Conservation (phyloP, 2,329 filamentous ascomycete genomes). For the Paracamarosporium sp. region DNA sequence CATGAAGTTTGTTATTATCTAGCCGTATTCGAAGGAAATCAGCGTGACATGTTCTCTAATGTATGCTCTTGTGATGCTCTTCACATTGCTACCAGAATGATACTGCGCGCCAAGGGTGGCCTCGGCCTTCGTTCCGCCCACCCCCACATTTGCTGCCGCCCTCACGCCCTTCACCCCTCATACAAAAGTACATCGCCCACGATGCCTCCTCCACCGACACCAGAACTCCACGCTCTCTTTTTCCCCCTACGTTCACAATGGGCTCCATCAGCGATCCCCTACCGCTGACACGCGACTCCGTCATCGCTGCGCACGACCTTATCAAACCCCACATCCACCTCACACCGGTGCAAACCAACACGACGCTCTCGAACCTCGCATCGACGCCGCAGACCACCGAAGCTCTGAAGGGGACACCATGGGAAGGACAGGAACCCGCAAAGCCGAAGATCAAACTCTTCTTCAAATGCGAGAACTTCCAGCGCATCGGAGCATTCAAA, state of each 20-base stretch:
- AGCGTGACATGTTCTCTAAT: too few relatives aligned
- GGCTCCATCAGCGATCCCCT: constrained; percentile 43
- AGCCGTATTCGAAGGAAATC: too few relatives aligned
- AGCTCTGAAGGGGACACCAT: constrained; percentile 63
- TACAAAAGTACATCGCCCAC: neutral
- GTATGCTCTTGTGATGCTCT: too few relatives aligned
- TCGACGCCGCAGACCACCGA: constrained; percentile 69
- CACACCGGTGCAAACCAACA: constrained; percentile 83
- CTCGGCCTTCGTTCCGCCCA: neutral
- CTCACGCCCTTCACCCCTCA: neutral
- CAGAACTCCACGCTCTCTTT: neutral
- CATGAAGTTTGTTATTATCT: too few relatives aligned
- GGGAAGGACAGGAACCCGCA: constrained; percentile 64
- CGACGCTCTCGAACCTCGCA: constrained; percentile 75
- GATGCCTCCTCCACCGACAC: too few relatives aligned
- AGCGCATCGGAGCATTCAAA: constrained; percentile 93
- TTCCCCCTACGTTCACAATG: neutral
- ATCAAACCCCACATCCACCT: constrained; percentile 79
- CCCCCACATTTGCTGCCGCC: neutral
- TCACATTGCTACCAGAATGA: too few relatives aligned
- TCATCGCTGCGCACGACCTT: constrained; percentile 73
- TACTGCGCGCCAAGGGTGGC: neutral
- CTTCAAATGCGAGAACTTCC: constrained; percentile 96
- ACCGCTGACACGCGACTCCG: constrained; percentile 75
- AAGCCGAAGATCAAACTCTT: constrained; percentile 74